phyloP scores from a whole-genome alignment of 495 filamentous ascomycete species.

The Hypoxylon perforatum region DNA sequence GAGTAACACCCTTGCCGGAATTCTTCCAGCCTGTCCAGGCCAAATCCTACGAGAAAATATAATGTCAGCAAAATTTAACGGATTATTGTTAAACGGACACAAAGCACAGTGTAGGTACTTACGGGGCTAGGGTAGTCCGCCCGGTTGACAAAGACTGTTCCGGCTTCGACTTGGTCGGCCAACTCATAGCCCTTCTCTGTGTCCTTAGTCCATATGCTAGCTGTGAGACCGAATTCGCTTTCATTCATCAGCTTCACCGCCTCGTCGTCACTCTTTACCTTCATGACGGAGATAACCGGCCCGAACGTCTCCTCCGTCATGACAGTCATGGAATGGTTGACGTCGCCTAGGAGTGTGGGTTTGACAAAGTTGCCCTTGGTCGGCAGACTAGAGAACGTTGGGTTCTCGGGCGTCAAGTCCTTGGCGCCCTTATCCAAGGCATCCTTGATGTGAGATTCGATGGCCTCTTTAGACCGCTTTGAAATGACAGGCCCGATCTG shows the following conservation, averaged over 20 bases:
- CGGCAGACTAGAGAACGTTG: slow-evolving; percentile 74
- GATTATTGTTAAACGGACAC: slow-evolving; percentile 33
- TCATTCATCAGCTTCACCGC: slow-evolving; percentile 93
- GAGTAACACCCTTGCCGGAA: slow-evolving; percentile 87
- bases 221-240: slow-evolving; percentile 91
- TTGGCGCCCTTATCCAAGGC: slow-evolving; percentile 85
- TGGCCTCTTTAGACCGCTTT: slow-evolving; percentile 75
- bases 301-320: slow-evolving; percentile 99
- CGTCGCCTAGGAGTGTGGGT: slow-evolving; percentile 83
- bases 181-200: slow-evolving; percentile 78
- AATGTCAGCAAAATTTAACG: slow-evolving; percentile 31
- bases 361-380: slow-evolving; percentile 83
- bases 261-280: slow-evolving; percentile 83
- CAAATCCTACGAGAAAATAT: slow-evolving; percentile 73
- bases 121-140: slow-evolving; percentile 93
- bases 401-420: slow-evolving; percentile 83
- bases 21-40: slow-evolving; percentile 99
- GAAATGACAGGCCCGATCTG: slow-evolving; percentile 92
- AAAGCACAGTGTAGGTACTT: slow-evolving; percentile 61
- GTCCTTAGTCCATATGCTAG: slow-evolving; percentile 98
- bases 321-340: slow-evolving; percentile 85
- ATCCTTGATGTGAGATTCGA: slow-evolving; percentile 83
- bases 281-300: slow-evolving; percentile 93
- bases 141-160: slow-evolving; percentile 96
- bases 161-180: slow-evolving; percentile 85